A percentile compares a stretch with the other conserved stretches of the same genome.
These are phyloP conservation scores for Sphaerobolus stellatus DNA, from an alignment of 1,284 basidiomycete species.

Conservation along the genomic window DNA sequence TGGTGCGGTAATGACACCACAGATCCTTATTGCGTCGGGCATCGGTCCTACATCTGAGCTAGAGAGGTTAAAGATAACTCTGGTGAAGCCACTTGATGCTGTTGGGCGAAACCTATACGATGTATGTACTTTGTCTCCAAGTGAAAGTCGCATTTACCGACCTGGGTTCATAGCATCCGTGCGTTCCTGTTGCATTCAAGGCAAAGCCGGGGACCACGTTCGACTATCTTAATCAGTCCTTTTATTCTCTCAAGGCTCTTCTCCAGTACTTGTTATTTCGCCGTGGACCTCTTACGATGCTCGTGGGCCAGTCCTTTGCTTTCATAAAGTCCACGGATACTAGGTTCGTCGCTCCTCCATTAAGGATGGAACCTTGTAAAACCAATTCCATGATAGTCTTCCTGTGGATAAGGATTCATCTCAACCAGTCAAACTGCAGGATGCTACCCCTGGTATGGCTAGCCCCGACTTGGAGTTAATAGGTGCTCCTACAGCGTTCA, in stretches of 20 bases:
- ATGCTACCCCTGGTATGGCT: conserved; percentile 16
- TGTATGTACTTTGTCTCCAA: conserved; percentile 10
- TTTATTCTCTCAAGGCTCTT: conserved; percentile 25
- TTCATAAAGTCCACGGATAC: conserved; percentile 36
- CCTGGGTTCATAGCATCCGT: conserved; percentile 25
- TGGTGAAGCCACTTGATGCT: conserved; percentile 9
- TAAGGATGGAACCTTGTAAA: background rate
- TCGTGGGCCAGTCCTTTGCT: conserved; percentile 22
- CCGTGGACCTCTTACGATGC: conserved; percentile 27
- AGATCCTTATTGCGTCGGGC: conserved; percentile 47
- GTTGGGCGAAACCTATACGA: conserved; percentile 19
- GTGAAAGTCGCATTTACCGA: background rate
- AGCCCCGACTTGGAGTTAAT: conserved; percentile 24
- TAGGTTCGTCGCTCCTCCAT: conserved; percentile 13
- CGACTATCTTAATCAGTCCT: conserved; percentile 32
- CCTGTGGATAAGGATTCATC: background rate
- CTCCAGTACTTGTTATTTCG: conserved; percentile 33
- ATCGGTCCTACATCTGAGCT: conserved; percentile 29
- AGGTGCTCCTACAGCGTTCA: conserved; percentile 17
- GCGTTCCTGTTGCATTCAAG: conserved; percentile 28
- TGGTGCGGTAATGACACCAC: conserved; percentile 35
- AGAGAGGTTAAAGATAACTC: conserved; percentile 9
- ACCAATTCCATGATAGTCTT: conserved; percentile 1
- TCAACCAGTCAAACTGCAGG: background rate
- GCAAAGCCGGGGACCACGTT: conserved; percentile 29